phyloP scores from a whole-genome alignment of 164 flowering plant genomes.

The Macadamia tetraphylla region DNA sequence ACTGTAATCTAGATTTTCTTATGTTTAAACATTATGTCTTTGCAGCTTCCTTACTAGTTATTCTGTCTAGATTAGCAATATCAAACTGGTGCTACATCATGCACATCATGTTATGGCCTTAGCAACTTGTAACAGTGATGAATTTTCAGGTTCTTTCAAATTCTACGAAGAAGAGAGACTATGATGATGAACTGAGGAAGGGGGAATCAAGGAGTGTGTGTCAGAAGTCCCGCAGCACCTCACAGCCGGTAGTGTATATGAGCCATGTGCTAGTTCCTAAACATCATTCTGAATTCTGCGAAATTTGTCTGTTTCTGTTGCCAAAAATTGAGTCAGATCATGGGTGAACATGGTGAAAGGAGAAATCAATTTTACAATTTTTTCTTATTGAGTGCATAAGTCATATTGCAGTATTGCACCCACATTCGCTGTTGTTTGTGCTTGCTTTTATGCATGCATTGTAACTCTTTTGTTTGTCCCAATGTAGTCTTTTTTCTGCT shows the following conservation, averaged over 20 bases:
- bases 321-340: too few species aligned
- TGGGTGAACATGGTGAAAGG: too few species aligned
- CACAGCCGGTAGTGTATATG: slow-evolving; percentile 51
- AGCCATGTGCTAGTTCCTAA: background rate
- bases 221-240: slow-evolving; percentile 51
- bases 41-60: background rate
- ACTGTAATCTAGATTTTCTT: background rate
- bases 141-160: slow-evolving; percentile 84
- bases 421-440: too few species aligned
- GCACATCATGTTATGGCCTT: background rate
- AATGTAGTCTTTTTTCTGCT: too few species aligned
- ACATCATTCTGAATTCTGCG: too few species aligned
- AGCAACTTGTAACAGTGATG: slow-evolving; percentile 4
- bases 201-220: slow-evolving; percentile 67
- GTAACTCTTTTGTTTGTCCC: too few species aligned
- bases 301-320: too few species aligned
- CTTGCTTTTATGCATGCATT: too few species aligned
- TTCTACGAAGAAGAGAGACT: slow-evolving; percentile 69
- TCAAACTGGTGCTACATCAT: background rate
- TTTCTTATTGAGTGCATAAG: too few species aligned
- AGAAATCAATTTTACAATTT: too few species aligned
- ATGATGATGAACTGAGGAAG: slow-evolving; percentile 92
- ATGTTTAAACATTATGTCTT: background rate
- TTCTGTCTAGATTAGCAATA: background rate
- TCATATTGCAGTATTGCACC: too few species aligned